Evolutionary conservation across 1,284 basidiomycete species (phyloP), one percentile per base, ranked within the genome.

Genomic region (Tilletia walkeri): DNA sequence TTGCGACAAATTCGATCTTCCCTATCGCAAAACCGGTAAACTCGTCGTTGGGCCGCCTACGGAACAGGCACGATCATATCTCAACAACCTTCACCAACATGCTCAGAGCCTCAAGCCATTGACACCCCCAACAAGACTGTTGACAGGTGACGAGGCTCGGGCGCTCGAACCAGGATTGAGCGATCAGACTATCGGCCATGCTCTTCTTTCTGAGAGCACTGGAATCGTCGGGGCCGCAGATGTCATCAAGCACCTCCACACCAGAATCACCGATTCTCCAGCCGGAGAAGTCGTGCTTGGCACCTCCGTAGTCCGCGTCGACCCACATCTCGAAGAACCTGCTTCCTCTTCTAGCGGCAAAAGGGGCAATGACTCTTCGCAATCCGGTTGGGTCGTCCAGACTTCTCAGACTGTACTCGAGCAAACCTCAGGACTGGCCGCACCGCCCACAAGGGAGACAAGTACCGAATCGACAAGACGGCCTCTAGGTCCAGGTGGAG

Each of bases 181-280:
- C 0, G 78, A 84, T 2, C 86, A 89, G 56, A 91, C 97, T 9
- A 36, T 61, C 68, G 86, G 86, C 0, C 88, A 87, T 14, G 93
- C 94, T 0, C 84, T 99, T 24, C 89, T 90, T 85, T 93, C 90
- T 71, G 90, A 92, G 2, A 89, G 91, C 76, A 97, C 95, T 0
- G 95, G 95, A 0, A 96, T 99, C 73, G 85, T 99, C 2, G 92
- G 95, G 83, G 92, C 92, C 0, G 94, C 95, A 85, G 84, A 89
- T 4, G 74, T 85, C 41, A 92, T 94, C 88, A 87, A 89, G 75
- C 90, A 88, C 72, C 86, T 97, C 48, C 92, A 93, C 81, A 87
- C 87, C 75, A 92, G 95, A 67, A 89, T 97, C 67, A 84, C 85
- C 9, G 89, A 92, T 7, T 88, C 89, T 3, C 90, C 89, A 61